Evolutionary conservation across 768 basidiomycete genomes (phyloP).

Genomic region (Suillus clintonianus): DNA sequence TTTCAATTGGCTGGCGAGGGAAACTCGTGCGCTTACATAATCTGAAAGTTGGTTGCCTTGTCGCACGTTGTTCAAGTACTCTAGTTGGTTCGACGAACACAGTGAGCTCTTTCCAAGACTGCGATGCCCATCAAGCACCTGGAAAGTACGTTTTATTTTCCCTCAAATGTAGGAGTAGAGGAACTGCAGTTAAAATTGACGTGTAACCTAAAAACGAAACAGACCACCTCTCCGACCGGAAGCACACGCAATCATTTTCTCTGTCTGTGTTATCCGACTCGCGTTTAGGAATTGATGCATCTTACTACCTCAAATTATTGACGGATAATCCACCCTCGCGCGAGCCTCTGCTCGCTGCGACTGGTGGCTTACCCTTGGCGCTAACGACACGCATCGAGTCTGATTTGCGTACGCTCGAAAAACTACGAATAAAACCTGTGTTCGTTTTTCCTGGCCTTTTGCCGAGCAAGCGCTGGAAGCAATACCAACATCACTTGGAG

Average conservation of each 20-base stretch:
- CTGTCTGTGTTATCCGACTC: constrained; percentile 85
- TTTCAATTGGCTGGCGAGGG: not conserved
- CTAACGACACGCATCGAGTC: constrained; percentile 86
- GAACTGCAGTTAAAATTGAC: constrained; percentile 4
- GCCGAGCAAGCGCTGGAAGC: constrained; percentile 74
- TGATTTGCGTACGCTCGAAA: constrained; percentile 89
- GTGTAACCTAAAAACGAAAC: constrained; percentile 6
- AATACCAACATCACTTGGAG: constrained; percentile 51
- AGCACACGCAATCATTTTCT: constrained; percentile 81
- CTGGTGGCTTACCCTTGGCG: constrained; percentile 91
- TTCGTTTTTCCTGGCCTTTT: constrained; percentile 93
- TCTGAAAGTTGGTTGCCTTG: constrained; percentile 15
- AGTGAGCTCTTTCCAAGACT: constrained; percentile 11
- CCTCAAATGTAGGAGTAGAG: not conserved
- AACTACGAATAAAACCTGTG: constrained; percentile 94
- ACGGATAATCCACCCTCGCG: constrained; percentile 75
- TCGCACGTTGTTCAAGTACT: constrained; percentile 21
- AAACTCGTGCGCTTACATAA: constrained; percentile 28
- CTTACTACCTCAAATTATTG: constrained; percentile 81
- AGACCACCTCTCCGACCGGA: constrained; percentile 88
- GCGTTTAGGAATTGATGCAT: constrained; percentile 95
- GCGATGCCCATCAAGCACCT: constrained; percentile 83
- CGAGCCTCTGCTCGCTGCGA: constrained; percentile 92
- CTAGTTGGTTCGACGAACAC: constrained; percentile 4
- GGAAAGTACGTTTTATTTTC: constrained; percentile 57